phyloP scores from a whole-genome alignment of 352 stramenopile species.

The Phytophthora multivora region DNA sequence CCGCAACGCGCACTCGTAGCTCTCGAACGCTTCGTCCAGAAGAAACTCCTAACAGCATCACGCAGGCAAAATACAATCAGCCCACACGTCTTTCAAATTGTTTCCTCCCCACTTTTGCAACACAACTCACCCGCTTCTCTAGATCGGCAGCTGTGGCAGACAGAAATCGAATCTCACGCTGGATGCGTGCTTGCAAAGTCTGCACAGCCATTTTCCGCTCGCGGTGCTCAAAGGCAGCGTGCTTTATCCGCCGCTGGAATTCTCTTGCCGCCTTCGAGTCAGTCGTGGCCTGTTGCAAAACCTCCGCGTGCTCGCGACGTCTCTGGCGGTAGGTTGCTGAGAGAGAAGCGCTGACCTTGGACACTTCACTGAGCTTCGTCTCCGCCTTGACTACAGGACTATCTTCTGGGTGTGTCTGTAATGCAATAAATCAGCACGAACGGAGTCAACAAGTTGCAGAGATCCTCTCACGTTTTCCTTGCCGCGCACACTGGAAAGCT shows the following conservation, averaged over 20 bases:
- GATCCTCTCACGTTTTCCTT: constrained; percentile 32
- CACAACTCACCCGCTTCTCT: constrained; percentile 39
- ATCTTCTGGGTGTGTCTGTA: constrained; percentile 3
- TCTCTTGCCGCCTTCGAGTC: constrained; percentile 22
- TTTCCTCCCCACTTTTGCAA: neutral
- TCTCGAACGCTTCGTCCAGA: constrained; percentile 67
- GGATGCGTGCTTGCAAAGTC: constrained; percentile 51
- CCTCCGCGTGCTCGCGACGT: constrained; percentile 23
- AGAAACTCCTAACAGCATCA: constrained; percentile 49
- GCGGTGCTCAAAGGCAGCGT: constrained; percentile 49
- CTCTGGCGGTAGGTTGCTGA: constrained; percentile 24
- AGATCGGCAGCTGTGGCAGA: constrained; percentile 49
- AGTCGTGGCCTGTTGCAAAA: constrained; percentile 10
- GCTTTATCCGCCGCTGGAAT: constrained; percentile 40
- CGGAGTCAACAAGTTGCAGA: neutral
- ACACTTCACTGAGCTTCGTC: constrained; percentile 5
- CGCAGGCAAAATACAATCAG: constrained; percentile 23
- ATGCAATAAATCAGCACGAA: neutral
- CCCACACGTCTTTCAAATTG: neutral
- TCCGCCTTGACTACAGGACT: constrained; percentile 16
- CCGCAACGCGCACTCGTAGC: constrained; percentile 49
- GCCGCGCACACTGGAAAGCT: constrained; percentile 19
- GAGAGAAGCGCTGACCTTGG: constrained; percentile 24
- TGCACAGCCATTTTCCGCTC: constrained; percentile 66
- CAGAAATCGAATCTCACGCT: constrained; percentile 67